Evolutionary conservation across 306 rosid species (phyloP).

Genomic region (Cucurbita ficifolia): DNA sequence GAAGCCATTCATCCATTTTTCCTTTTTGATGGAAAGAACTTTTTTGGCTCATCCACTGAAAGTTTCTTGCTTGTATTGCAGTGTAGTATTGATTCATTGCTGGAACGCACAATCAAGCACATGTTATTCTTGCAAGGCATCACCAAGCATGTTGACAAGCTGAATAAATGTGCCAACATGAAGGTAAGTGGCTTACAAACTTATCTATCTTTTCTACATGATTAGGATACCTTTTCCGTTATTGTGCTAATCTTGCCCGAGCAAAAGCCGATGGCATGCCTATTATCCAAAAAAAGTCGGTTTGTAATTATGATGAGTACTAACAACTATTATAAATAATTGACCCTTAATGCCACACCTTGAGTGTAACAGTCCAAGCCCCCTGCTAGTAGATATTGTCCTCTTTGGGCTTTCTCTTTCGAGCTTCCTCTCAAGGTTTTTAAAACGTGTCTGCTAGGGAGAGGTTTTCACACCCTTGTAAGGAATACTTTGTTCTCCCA

Average conservation of each 20-base stretch:
- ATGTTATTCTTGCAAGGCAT: slow-evolving; percentile 81
- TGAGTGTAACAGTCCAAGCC: too few species aligned
- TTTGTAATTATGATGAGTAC: too few species aligned
- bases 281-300: background rate
- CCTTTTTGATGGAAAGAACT: background rate
- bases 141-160: slow-evolving; percentile 77
- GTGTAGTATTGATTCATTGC: slow-evolving; percentile 89
- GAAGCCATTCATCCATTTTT: background rate
- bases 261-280: background rate
- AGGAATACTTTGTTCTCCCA: too few species aligned
- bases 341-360: too few species aligned
- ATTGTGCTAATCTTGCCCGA: background rate
- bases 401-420: too few species aligned
- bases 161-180: slow-evolving; percentile 41
- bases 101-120: slow-evolving; percentile 88
- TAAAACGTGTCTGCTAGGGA: too few species aligned
- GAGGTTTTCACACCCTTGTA: too few species aligned
- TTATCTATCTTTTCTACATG: background rate
- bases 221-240: background rate
- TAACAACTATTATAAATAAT: background rate
- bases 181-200: slow-evolving; percentile 34
- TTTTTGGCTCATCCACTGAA: background rate
- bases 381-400: too few species aligned
- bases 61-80: slow-evolving; percentile 23
- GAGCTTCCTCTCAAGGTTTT: too few species aligned